Base-by-base conservation (phyloP, 139 green algal species). In the Micractinium sp. region DNA sequence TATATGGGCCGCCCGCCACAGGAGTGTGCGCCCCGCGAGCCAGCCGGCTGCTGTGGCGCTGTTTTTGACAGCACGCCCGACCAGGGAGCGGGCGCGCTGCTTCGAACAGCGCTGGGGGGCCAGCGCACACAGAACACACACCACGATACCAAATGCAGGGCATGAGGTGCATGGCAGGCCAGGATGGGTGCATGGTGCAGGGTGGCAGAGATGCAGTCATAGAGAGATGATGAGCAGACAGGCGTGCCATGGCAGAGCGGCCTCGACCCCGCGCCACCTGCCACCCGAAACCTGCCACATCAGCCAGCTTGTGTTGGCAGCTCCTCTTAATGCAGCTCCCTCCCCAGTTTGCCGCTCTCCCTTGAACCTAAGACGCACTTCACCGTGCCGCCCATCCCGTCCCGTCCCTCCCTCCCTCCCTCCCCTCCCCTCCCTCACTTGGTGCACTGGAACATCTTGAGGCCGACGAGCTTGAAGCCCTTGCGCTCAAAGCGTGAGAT, bases 371-470 rank as follows among this genome's bases (percentile, higher is more conserved):
- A 16, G 47, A 56, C 47, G 47, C 47, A 56, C 47, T 9, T 9
- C 47, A 56, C 47, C 47, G 47, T 9, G 5, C 9, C 9, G 47
- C 47, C n/a, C n/a, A n/a, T n/a, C n/a, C n/a, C n/a, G n/a, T n/a
- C n/a, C n/a, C 47, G 9, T 9, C 47, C 47, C 47, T 56, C 47
- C 47, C 47, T 56, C 47, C 47, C 47, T 9, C 31, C 47, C 47
- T 41, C 35, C 76, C 76, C 35, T 29, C 15, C 16, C 35, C 76
- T 25, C 5, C 38, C 86, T 73, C 77, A 86, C 86, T 67, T 85
- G 66, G 95, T 94, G 22, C 91, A 96, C 88, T 97, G 93, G 92
- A 96, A 97, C 78, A 98, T 88, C 94, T 99, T 98, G 22, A 97
- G 92, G 0, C 88, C 96, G 7, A 91, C 87, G 61, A 99, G 93